Evolutionary conservation across 2,329 filamentous ascomycete genomes (phyloP), one percentile per base, ranked within the genome.

Genomic region (Harringtonia lauricola): DNA sequence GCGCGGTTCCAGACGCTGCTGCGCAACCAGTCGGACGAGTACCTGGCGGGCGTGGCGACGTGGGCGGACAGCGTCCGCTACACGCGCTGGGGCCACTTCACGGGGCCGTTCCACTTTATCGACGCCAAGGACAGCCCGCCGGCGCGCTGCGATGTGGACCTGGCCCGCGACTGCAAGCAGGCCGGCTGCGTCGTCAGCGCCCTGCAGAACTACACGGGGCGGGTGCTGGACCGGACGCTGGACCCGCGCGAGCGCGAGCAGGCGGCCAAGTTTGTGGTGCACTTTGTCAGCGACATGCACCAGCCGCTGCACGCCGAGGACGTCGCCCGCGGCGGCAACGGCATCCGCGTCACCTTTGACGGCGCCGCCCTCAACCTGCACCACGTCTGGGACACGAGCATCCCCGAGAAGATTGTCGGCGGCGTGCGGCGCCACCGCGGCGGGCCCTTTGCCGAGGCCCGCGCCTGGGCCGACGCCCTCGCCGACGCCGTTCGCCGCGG

Each of bases 211-310:
- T 79, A 79, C 60, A 81, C 74, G n/a, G 53, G 62, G 22, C 70
- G 75, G 48, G 57, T 74, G 13, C 59, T 74, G 29, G 70, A 79
- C 52, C 34, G 21, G 30, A 8, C 10, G 33, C 55, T 81, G 39
- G 60, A 59, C 26, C 53, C 58, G 3, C 67, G 62, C 58, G 65
- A 69, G 48, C 68, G 71, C 39, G 66, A 64, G 41, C 71, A 80
- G 59, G 79, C 79, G 3, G 74, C 76, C 55, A 81, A 81, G 63
- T 83, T 83, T 56, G 66, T 81, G 45, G 60, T 80, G 34, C 76
- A 86, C 60, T 85, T 86, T 55, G 61, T 85, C 43, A 78, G 79
- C 43, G 82, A 85, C 58, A 74, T 83, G 47, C 79, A 84, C 59
- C 77, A 83, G 62, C 79, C 79, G 26, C 64, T 83, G 45, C 79